These are phyloP conservation scores for Pythium apleroticum DNA, from an alignment of 352 stramenopile species.

Conservation along the genomic window DNA sequence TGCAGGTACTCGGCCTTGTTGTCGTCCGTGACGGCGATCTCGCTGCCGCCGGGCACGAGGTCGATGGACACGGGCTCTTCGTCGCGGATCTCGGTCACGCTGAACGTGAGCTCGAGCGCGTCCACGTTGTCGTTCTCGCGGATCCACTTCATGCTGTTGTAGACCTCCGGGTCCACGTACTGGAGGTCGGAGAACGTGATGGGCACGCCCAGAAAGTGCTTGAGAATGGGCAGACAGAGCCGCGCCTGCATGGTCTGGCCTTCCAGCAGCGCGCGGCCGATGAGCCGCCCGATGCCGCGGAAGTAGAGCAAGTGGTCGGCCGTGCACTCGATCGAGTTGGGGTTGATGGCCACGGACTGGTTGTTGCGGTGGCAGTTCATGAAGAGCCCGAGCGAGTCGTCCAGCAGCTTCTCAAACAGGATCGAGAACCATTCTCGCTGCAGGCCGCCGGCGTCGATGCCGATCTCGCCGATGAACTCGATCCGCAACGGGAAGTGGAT, in stretches of 20 bases:
- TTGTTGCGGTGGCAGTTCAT: conserved; percentile 74
- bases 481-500: conserved; percentile 83
- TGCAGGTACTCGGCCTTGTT: conserved; percentile 96
- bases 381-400: conserved; percentile 70
- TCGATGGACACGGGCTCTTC: conserved; percentile 65
- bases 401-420: conserved; percentile 64
- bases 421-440: conserved; percentile 86
- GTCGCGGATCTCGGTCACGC: conserved; percentile 64
- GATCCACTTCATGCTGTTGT: conserved; percentile 77
- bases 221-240: conserved; percentile 75
- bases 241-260: conserved; percentile 71
- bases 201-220: conserved; percentile 76
- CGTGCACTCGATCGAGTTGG: conserved; percentile 69
- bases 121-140: conserved; percentile 68
- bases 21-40: conserved; percentile 90
- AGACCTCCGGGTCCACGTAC: conserved; percentile 77
- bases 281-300: conserved; percentile 62
- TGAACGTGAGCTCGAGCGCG: conserved; percentile 70
- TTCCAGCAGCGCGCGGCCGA: conserved; percentile 72
- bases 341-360: conserved; percentile 73
- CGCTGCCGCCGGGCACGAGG: conserved; percentile 48
- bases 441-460: conserved; percentile 73
- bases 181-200: conserved; percentile 84
- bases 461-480: conserved; percentile 83
- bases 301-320: conserved; percentile 89